These are phyloP conservation scores for Prunus davidiana DNA, from an alignment of 306 rosid genomes.

Conservation along the genomic window DNA sequence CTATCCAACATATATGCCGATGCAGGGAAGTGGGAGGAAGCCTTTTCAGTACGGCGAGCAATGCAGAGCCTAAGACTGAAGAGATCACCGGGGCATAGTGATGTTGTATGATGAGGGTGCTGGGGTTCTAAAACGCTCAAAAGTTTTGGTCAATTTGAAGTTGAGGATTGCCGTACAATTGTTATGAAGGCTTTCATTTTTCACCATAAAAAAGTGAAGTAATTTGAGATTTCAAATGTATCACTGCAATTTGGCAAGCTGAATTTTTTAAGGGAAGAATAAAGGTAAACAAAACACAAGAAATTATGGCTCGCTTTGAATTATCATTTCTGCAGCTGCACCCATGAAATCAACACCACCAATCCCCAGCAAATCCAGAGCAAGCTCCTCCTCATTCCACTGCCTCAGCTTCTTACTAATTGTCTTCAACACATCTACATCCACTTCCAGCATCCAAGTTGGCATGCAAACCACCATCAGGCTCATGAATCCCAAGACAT, in stretches of 20 bases:
- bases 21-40: slow-evolving; percentile 86
- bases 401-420: slow-evolving; percentile 65
- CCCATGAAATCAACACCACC: slow-evolving; percentile 79
- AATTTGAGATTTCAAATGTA: background rate
- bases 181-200: background rate
- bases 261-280: background rate
- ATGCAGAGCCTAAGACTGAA: slow-evolving; percentile 47
- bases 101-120: slow-evolving; percentile 42
- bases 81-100: slow-evolving; percentile 72
- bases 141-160: background rate
- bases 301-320: slow-evolving; percentile 43
- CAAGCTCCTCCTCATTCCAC: slow-evolving; percentile 85
- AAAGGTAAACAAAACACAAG: background rate
- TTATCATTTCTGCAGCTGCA: slow-evolving; percentile 81
- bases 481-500: slow-evolving; percentile 77
- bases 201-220: background rate
- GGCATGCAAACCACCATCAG: slow-evolving; percentile 79
- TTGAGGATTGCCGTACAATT: background rate
- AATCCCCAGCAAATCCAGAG: slow-evolving; percentile 67
- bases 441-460: slow-evolving; percentile 78
- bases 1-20: slow-evolving; percentile 77
- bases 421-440: slow-evolving; percentile 69
- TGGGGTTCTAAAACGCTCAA: slow-evolving; percentile 1
- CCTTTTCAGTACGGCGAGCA: slow-evolving; percentile 54
- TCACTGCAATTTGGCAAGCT: background rate